Evolutionary conservation across 2,329 filamentous ascomycete genomes (phyloP).

Genomic region (Aspergillus sp.): DNA sequence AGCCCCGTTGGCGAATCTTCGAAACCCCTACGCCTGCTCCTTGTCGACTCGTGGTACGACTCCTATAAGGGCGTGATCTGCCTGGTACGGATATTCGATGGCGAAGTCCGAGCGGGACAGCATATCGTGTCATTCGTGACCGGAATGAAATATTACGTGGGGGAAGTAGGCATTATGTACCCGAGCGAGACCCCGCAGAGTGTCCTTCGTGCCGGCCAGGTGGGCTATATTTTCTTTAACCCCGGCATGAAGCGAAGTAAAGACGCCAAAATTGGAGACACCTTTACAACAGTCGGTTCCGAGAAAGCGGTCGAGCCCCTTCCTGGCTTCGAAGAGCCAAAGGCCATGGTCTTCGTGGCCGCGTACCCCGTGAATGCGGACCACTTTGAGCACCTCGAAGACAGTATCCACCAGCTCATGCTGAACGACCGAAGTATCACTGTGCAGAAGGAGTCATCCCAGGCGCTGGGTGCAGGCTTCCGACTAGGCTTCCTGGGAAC

Average conservation of each 20-base stretch:
- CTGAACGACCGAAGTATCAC: conserved; percentile 94
- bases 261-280: conserved; percentile 93
- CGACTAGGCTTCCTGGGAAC: conserved; percentile 92
- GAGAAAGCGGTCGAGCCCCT: conserved; percentile 70
- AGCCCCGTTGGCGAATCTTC: conserved; percentile 61
- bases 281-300: conserved; percentile 71
- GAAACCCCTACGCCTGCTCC: conserved; percentile 69
- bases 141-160: conserved; percentile 79
- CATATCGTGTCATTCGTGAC: conserved; percentile 82
- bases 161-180: conserved; percentile 95
- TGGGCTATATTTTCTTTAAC: conserved; percentile 95
- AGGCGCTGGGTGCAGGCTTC: conserved; percentile 89
- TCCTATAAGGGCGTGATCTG: conserved; percentile 90
- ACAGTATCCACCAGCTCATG: conserved; percentile 87
- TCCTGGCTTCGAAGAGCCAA: conserved; percentile 91
- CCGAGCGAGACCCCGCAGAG: conserved; percentile 75
- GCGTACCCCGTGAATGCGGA: conserved; percentile 89
- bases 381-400: conserved; percentile 77
- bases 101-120: conserved; percentile 71
- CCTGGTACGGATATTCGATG: conserved; percentile 85
- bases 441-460: conserved; percentile 85
- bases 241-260: conserved; percentile 96
- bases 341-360: conserved; percentile 97
- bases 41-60: conserved; percentile 98
- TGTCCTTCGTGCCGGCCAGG: conserved; percentile 76